Evolutionary conservation across 345 rosid genomes (phyloP).

Genomic region (Anastatica hierochuntica): DNA sequence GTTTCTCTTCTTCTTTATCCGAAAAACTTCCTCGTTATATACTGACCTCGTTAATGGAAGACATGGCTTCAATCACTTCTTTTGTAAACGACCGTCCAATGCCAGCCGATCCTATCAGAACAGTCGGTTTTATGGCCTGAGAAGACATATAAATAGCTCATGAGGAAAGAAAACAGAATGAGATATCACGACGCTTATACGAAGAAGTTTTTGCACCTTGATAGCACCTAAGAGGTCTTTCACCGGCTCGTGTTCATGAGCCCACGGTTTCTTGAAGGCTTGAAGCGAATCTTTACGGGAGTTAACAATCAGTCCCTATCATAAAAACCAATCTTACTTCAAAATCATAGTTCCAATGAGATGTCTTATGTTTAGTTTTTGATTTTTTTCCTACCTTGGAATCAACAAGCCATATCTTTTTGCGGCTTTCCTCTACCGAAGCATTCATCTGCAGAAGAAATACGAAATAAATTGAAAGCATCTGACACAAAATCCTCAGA

Average conservation of each 20-base stretch:
- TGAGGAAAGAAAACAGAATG: not conserved
- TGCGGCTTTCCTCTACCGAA: slow-evolving; percentile 74
- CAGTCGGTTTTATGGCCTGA: slow-evolving; percentile 83
- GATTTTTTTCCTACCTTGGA: slow-evolving; percentile 58
- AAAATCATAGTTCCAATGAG: not conserved
- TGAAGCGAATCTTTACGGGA: slow-evolving; percentile 83
- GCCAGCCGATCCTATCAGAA: slow-evolving; percentile 85
- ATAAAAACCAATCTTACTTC: slow-evolving; percentile 1
- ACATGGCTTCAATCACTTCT: slow-evolving; percentile 80
- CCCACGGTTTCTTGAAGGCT: slow-evolving; percentile 95
- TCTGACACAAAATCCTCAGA: not conserved
- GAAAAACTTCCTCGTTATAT: not conserved
- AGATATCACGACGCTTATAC: not conserved
- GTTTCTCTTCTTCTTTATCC: not conserved
- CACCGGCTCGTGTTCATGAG: slow-evolving; percentile 83
- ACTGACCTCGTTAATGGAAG: slow-evolving; percentile 66
- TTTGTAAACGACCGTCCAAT: slow-evolving; percentile 78
- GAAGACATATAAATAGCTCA: not conserved
- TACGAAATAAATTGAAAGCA: not conserved
- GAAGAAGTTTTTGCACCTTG: slow-evolving; percentile 39
- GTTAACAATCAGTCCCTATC: slow-evolving; percentile 76
- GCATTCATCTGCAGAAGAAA: slow-evolving; percentile 41
- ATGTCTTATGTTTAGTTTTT: not conserved
- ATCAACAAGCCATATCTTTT: slow-evolving; percentile 94
- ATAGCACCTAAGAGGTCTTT: slow-evolving; percentile 62